Conservation (phyloP, 495 filamentous ascomycete species). For the Pseudevernia furfuracea region DNA sequence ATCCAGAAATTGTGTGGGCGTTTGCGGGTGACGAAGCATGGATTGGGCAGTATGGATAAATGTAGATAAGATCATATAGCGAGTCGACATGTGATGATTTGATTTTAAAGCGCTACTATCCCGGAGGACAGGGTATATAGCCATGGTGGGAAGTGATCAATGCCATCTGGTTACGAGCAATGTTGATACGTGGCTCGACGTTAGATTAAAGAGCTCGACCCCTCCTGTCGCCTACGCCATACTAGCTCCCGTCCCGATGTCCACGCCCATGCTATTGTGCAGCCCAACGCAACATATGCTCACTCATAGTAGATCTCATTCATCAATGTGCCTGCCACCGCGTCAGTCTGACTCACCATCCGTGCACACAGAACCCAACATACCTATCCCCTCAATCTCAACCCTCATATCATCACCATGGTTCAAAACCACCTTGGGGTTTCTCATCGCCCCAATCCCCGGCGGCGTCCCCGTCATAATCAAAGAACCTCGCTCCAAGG, state of each 20-base stretch:
- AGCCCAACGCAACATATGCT: not conserved
- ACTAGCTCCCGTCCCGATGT: not conserved
- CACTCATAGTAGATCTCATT: slow-evolving; percentile 5
- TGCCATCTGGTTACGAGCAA: not conserved
- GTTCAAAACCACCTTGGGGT: slow-evolving; percentile 48
- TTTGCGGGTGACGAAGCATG: not conserved
- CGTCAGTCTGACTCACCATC: not conserved
- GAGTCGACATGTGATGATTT: not conserved
- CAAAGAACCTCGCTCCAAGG: slow-evolving; percentile 65
- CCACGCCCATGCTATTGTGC: not conserved
- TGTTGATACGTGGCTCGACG: not conserved
- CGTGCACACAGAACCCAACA: slow-evolving; percentile 29
- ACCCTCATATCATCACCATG: slow-evolving; percentile 55
- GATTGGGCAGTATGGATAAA: not conserved
- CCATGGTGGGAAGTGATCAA: not conserved
- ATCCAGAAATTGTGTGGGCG: not conserved
- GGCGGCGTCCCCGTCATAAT: slow-evolving; percentile 69
- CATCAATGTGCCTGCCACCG: not conserved
- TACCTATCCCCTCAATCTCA: slow-evolving; percentile 38
- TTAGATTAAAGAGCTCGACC: not conserved
- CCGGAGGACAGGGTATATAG: not conserved
- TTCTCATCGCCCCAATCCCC: slow-evolving; percentile 47
- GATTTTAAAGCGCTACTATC: not conserved
- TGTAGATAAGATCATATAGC: not conserved
- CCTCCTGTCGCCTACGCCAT: not conserved